These are phyloP conservation scores for Aaosphaeria arxii DNA, from an alignment of 2,329 filamentous ascomycete genomes.

Conservation along the genomic window DNA sequence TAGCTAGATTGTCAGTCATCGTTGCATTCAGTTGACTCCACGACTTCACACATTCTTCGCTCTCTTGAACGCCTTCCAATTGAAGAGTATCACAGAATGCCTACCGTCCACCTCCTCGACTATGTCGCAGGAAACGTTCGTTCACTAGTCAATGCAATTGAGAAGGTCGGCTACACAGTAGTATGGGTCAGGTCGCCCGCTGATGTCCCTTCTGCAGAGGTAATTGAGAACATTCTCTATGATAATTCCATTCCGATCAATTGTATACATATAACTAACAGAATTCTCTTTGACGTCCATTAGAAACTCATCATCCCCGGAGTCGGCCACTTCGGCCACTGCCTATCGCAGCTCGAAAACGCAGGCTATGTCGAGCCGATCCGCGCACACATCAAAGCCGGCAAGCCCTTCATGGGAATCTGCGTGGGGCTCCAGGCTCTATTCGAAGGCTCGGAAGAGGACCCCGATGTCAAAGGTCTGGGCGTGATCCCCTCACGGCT, in stretches of 20 bases:
- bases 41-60: no score
- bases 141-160: conserved; percentile 94
- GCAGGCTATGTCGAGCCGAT: conserved; percentile 85
- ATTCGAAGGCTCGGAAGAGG: conserved; percentile 82
- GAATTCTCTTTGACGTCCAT: neutral
- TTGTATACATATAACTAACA: conserved; percentile 14
- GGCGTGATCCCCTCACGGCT: conserved; percentile 70
- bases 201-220: conserved; percentile 81
- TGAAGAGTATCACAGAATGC: conserved; percentile 51
- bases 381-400: conserved; percentile 74
- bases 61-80: neutral
- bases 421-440: conserved; percentile 92
- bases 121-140: conserved; percentile 97
- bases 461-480: conserved; percentile 68
- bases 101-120: conserved; percentile 75
- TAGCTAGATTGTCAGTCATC: no score
- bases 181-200: conserved; percentile 86
- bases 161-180: conserved; percentile 89
- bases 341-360: conserved; percentile 75
- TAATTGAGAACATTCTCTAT: conserved; percentile 37
- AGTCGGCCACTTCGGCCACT: conserved; percentile 97
- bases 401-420: conserved; percentile 98
- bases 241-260: conserved; percentile 9
- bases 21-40: no score
- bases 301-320: conserved; percentile 93